Percentiles rank a stretch among this genome's conserved stretches.
phyloP scores from a whole-genome alignment of 305 asterid species.

The Plantago coronopus region DNA sequence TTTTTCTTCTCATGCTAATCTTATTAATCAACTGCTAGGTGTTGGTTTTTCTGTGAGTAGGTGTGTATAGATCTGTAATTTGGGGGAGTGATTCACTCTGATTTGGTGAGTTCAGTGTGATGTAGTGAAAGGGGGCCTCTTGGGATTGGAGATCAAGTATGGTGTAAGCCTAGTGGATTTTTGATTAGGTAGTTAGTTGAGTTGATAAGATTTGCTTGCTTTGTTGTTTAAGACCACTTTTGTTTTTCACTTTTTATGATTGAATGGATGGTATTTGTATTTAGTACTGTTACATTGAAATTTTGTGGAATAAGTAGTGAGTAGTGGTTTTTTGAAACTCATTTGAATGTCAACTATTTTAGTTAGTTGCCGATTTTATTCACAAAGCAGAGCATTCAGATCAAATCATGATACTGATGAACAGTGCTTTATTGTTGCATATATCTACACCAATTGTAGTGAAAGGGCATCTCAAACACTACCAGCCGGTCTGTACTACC shows the following conservation, averaged over 20 bases:
- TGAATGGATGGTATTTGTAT: no score
- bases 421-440: neutral
- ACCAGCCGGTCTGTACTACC: no score
- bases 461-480: no score
- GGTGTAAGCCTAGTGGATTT: no score
- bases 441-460: neutral
- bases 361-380: neutral
- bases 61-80: conserved; percentile 33
- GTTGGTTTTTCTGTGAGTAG: no score
- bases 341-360: neutral
- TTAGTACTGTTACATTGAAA: conserved; percentile 7
- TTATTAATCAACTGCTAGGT: neutral
- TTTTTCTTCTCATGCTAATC: neutral
- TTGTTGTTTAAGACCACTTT: neutral
- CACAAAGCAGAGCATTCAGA: no score
- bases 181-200: conserved; percentile 1
- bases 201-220: neutral
- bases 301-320: neutral
- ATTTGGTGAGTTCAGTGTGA: conserved; percentile 29
- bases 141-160: conserved; percentile 39
- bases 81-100: conserved; percentile 20
- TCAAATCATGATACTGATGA: conserved; percentile 6
- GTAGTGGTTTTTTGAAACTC: no score
- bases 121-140: conserved; percentile 23
- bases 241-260: neutral